phyloP scores from a whole-genome alignment of 495 filamentous ascomycete species.

The Aspergillus leporis region DNA sequence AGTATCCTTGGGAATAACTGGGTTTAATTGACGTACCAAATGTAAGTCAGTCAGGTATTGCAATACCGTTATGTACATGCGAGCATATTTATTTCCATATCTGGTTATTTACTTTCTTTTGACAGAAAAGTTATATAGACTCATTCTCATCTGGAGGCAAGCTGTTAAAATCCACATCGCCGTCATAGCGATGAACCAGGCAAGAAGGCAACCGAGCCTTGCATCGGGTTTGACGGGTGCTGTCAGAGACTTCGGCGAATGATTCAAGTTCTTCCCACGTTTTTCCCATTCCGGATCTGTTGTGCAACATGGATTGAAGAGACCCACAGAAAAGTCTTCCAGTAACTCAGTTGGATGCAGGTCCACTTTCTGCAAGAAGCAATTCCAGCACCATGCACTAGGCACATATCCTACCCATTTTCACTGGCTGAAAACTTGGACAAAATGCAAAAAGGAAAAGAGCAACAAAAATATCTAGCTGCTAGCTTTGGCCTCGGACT shows the following conservation, averaged over 20 bases:
- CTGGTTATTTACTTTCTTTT: neutral
- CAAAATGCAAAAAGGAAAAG: no score
- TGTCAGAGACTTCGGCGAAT: neutral
- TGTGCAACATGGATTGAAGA: neutral
- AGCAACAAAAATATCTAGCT: neutral
- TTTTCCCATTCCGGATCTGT: neutral
- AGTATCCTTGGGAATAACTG: neutral
- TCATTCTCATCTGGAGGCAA: neutral
- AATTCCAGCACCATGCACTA: neutral
- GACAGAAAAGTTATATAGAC: neutral
- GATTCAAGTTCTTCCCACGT: neutral
- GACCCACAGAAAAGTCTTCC: neutral
- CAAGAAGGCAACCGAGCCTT: slow-evolving; percentile 2
- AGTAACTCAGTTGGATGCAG: neutral
- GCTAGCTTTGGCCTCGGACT: neutral
- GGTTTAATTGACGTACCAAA: no score
- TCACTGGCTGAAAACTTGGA: no score
- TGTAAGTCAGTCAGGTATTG: no score
- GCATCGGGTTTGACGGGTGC: neutral
- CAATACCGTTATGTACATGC: no score
- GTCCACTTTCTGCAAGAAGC: slow-evolving; percentile 2
- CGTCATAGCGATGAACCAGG: neutral
- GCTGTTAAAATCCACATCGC: no score
- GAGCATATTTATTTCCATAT: neutral
- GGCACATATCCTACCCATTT: neutral